Conservation (phyloP, 108 stramenopile genomes). For the Mayamaea pseudoterrestris region DNA sequence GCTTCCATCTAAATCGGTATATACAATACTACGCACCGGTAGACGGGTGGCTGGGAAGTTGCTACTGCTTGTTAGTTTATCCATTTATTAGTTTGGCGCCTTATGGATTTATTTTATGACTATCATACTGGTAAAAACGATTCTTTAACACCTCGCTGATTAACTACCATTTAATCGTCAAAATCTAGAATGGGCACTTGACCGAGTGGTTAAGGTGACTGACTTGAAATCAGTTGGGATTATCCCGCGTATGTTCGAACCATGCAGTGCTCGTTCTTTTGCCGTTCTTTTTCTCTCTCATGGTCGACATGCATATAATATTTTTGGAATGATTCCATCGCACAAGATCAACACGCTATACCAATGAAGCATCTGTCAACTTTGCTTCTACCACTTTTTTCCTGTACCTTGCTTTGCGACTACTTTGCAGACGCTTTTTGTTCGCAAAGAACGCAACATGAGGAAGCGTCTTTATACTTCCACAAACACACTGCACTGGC, state of each 20-base stretch:
- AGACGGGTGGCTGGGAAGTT: too few relatives aligned
- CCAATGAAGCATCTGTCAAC: background rate
- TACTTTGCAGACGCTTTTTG: background rate
- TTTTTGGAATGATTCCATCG: background rate
- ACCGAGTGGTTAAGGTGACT: conserved; percentile 57
- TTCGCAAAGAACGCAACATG: background rate
- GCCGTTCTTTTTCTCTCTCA: background rate
- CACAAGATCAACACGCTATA: background rate
- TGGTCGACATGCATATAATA: background rate
- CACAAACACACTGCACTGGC: background rate
- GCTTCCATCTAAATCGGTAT: too few relatives aligned
- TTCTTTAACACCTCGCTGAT: too few relatives aligned
- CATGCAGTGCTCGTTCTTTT: conserved; percentile 28
- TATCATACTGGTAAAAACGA: too few relatives aligned
- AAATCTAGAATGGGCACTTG: conserved; percentile 7
- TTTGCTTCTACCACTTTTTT: background rate
- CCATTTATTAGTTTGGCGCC: too few relatives aligned
- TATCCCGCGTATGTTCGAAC: conserved; percentile 56
- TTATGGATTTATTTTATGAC: too few relatives aligned
- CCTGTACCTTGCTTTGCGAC: background rate
- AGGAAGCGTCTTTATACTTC: background rate
- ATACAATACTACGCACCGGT: too few relatives aligned
- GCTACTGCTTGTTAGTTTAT: too few relatives aligned
- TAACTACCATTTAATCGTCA: background rate
- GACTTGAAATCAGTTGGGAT: conserved; percentile 61